Evolutionary conservation across 2,329 filamentous ascomycete genomes (phyloP).

Genomic region (Sarocladium kiliense): DNA sequence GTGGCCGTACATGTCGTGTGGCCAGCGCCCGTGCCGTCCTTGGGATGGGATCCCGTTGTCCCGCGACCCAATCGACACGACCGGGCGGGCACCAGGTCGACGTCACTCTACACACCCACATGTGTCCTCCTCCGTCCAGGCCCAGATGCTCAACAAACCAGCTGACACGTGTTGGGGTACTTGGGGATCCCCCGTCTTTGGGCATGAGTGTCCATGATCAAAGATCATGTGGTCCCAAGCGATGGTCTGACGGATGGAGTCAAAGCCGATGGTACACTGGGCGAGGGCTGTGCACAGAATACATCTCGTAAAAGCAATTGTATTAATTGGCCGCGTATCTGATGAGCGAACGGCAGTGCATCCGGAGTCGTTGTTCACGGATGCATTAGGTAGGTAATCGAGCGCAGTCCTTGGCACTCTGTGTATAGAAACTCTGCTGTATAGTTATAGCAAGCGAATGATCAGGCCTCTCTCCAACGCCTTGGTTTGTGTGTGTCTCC

Average conservation of each 20-base stretch:
- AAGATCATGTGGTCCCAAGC: neutral
- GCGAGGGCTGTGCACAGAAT: neutral
- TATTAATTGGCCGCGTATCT: slow-evolving; percentile 3
- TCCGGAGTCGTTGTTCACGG: too few species aligned
- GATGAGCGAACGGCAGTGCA: neutral
- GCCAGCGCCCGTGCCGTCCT: neutral
- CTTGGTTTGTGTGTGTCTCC: neutral
- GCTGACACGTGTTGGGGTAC: slow-evolving; percentile 8
- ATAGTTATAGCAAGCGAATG: slow-evolving; percentile 2
- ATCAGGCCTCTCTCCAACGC: neutral
- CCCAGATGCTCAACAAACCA: slow-evolving; percentile 6
- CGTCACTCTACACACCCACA: slow-evolving; percentile 4
- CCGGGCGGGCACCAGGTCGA: neutral
- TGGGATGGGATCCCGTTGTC: neutral
- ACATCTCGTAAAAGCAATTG: neutral
- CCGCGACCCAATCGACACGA: slow-evolving; percentile 4
- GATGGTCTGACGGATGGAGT: neutral
- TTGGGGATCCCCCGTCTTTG: neutral
- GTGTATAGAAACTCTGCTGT: neutral
- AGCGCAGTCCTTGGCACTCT: neutral
- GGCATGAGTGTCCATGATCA: slow-evolving; percentile 3
- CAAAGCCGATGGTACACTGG: neutral
- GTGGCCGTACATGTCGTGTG: neutral
- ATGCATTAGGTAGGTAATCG: neutral
- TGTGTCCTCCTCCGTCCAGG: neutral